Evolutionary conservation across 1,284 basidiomycete genomes (phyloP).

Genomic region (Cystobasidium sp.): DNA sequence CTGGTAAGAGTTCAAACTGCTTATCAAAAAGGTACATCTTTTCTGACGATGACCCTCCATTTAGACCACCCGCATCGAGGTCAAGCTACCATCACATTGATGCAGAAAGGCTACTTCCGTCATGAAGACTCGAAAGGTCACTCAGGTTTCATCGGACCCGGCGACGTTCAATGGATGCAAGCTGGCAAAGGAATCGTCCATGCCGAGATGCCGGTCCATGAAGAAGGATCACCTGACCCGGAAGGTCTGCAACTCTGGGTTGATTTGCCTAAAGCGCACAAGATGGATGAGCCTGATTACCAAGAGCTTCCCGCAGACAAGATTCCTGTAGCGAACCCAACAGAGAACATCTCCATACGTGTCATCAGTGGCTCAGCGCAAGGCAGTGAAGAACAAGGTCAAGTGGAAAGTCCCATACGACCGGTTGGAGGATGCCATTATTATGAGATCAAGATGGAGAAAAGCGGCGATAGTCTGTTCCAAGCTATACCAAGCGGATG

Average conservation of each 20-base stretch:
- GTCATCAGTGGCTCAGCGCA: conserved; percentile 88
- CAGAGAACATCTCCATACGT: conserved; percentile 62
- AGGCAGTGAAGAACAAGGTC: conserved; percentile 59
- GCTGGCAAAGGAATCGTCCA: conserved; percentile 65
- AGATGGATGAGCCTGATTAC: conserved; percentile 70
- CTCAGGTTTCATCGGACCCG: conserved; percentile 68
- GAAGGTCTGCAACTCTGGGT: conserved; percentile 86
- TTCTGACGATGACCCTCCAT: conserved; percentile 51
- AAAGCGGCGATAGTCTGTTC: conserved; percentile 62
- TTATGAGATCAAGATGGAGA: conserved; percentile 76
- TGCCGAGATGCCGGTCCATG: conserved; percentile 78
- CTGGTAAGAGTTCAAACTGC: conserved; percentile 28
- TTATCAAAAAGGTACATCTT: background rate
- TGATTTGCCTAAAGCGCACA: conserved; percentile 83
- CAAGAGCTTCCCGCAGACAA: conserved; percentile 60
- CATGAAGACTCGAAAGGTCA: conserved; percentile 95
- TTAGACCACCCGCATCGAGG: conserved; percentile 85
- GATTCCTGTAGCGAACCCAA: conserved; percentile 54
- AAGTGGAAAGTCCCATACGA: conserved; percentile 78
- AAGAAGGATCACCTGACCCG: conserved; percentile 69
- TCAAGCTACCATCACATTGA: conserved; percentile 80
- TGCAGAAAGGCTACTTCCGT: conserved; percentile 79
- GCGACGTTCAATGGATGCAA: conserved; percentile 95
- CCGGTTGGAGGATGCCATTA: conserved; percentile 93
- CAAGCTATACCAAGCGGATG: conserved; percentile 64